These are phyloP conservation scores for Coemansia sp. DNA, from an alignment of 192 early-diverging fungal genomes.

Conservation along the genomic window DNA sequence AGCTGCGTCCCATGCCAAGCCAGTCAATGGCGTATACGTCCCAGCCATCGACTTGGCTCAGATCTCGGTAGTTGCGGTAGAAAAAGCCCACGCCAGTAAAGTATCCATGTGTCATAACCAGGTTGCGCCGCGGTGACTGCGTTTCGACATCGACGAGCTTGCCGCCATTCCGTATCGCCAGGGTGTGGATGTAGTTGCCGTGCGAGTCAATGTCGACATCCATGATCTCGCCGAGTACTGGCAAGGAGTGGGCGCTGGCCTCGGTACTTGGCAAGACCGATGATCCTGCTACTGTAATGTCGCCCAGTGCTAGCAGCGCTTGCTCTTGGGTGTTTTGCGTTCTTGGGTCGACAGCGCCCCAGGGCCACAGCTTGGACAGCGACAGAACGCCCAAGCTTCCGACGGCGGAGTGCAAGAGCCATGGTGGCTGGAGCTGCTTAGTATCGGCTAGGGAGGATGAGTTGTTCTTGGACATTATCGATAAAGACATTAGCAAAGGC, in stretches of 20 bases:
- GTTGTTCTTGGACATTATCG: not conserved
- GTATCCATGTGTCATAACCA: slow-evolving; percentile 55
- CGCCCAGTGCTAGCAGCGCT: slow-evolving; percentile 30
- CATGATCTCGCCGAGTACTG: slow-evolving; percentile 18
- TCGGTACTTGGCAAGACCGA: not conserved
- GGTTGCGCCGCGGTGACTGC: slow-evolving; percentile 20
- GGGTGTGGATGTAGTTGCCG: slow-evolving; percentile 52
- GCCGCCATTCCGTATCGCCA: slow-evolving; percentile 24
- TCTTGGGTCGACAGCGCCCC: slow-evolving; percentile 10
- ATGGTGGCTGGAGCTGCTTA: not conserved
- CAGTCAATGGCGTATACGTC: slow-evolving; percentile 69
- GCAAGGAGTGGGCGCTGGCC: not conserved
- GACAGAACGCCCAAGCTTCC: not conserved
- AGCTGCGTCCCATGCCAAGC: slow-evolving; percentile 92
- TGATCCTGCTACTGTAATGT: slow-evolving; percentile 13
- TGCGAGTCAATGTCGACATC: slow-evolving; percentile 40
- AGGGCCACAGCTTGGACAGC: slow-evolving; percentile 23
- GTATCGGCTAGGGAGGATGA: not conserved
- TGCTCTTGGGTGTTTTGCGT: slow-evolving; percentile 23
- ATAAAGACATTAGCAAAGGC: not conserved
- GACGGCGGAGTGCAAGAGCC: not conserved
- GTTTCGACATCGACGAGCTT: not conserved
- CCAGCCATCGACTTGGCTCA: slow-evolving; percentile 43
- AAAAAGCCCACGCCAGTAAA: slow-evolving; percentile 52
- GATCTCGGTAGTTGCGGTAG: slow-evolving; percentile 51